Conservation (phyloP, 2,329 filamentous ascomycete species). For the Chalaropsis thielavioides region DNA sequence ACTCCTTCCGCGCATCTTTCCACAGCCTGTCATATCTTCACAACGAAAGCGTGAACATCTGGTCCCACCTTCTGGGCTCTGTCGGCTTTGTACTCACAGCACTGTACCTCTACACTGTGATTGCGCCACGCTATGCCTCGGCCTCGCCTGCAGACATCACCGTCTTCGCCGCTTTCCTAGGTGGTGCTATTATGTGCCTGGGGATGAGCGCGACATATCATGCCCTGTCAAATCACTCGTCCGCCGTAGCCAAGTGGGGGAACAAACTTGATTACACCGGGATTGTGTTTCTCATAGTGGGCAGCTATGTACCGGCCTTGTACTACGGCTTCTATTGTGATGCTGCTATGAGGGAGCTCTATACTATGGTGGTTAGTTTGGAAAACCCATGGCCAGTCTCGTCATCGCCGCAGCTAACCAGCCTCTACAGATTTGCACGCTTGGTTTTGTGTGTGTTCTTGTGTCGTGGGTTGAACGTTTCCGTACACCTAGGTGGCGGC, state of each 20-base stretch:
- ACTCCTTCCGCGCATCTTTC: conserved; percentile 34
- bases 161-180: conserved; percentile 67
- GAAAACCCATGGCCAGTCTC: background rate
- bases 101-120: conserved; percentile 38
- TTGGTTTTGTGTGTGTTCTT: conserved; percentile 61
- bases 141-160: conserved; percentile 50
- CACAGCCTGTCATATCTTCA: conserved; percentile 39
- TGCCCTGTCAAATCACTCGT: conserved; percentile 71
- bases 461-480: conserved; percentile 74
- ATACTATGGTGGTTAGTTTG: conserved; percentile 56
- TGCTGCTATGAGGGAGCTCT: conserved; percentile 48
- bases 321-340: conserved; percentile 75
- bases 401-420: background rate
- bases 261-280: conserved; percentile 93
- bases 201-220: conserved; percentile 80
- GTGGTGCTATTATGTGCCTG: conserved; percentile 55
- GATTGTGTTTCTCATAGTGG: conserved; percentile 82
- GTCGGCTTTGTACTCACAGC: conserved; percentile 40
- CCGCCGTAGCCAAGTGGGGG: conserved; percentile 60
- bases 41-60: conserved; percentile 51
- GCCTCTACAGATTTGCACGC: conserved; percentile 51
- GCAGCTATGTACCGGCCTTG: conserved; percentile 75
- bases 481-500: conserved; percentile 67
- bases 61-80: conserved; percentile 51
- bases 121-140: conserved; percentile 51